A percentile compares a stretch with the other conserved stretches of the same genome.
These are phyloP conservation scores for Leccinum subtestaceum DNA, from an alignment of 768 basidiomycete species.

Conservation along the genomic window DNA sequence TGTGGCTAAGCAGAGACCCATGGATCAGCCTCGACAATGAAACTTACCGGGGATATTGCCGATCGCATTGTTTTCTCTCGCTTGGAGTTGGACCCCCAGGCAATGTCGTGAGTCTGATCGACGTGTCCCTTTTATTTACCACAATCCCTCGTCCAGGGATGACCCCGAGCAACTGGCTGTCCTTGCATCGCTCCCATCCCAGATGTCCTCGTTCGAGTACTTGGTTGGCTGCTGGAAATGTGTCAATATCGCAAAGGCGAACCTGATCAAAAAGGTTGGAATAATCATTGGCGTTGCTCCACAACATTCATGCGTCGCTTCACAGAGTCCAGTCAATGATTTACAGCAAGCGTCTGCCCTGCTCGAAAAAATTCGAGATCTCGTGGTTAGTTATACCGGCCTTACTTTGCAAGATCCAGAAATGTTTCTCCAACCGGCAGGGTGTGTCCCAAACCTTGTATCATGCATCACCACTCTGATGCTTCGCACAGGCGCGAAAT, in stretches of 20 bases:
- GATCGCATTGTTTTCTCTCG: constrained; percentile 84
- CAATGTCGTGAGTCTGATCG: constrained; percentile 57
- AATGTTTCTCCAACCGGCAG: constrained; percentile 88
- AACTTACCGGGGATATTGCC: constrained; percentile 53
- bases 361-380: constrained; percentile 76
- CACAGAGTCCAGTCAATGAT: constrained; percentile 54
- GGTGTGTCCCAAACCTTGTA: constrained; percentile 43
- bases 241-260: constrained; percentile 52
- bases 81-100: constrained; percentile 72
- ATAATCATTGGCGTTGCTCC: neutral
- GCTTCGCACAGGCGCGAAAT: constrained; percentile 51
- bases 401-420: constrained; percentile 87
- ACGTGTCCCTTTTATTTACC: neutral
- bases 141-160: constrained; percentile 41
- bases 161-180: constrained; percentile 74
- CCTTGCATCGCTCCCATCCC: constrained; percentile 69
- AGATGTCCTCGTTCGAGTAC: constrained; percentile 86
- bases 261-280: constrained; percentile 62
- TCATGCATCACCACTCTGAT: constrained; percentile 3
- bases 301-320: constrained; percentile 35
- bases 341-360: constrained; percentile 55
- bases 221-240: constrained; percentile 91
- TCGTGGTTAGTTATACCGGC: constrained; percentile 87
- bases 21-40: constrained; percentile 35
- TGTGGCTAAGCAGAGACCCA: neutral